Conservation (phyloP, 768 basidiomycete species). For the Mycena alexandri region DNA sequence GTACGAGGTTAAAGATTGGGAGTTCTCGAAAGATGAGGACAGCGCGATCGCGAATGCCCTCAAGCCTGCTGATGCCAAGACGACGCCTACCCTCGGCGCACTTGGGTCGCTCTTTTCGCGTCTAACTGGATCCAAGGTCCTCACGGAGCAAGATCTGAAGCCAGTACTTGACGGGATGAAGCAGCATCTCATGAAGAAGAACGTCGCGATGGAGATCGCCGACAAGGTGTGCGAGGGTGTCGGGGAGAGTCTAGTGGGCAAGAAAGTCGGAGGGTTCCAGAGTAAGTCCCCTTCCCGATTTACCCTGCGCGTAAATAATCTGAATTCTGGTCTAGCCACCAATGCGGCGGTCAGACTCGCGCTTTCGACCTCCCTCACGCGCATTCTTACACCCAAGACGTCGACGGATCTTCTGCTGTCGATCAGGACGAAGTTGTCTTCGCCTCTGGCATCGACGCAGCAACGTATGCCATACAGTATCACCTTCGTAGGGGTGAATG, state of each 20-base stretch:
- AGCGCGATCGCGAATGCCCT: conserved; percentile 74
- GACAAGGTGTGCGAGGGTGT: conserved; percentile 96
- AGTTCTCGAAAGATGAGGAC: conserved; percentile 67
- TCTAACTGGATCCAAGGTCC: conserved; percentile 85
- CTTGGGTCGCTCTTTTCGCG: conserved; percentile 87
- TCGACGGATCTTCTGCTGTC: conserved; percentile 96
- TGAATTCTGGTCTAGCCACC: conserved; percentile 67
- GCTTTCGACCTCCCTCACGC: conserved; percentile 87
- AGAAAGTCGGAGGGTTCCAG: conserved; percentile 91
- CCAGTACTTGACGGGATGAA: conserved; percentile 96
- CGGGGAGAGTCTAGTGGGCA: conserved; percentile 90
- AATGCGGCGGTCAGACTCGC: conserved; percentile 87
- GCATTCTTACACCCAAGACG: conserved; percentile 95
- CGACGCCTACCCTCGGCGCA: conserved; percentile 61
- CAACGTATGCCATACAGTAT: conserved; percentile 91
- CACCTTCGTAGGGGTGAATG: conserved; percentile 98
- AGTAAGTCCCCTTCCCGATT: conserved; percentile 62
- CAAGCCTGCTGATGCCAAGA: conserved; percentile 54
- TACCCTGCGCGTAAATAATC: conserved; percentile 25
- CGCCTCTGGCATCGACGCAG: conserved; percentile 78
- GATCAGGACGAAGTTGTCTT: conserved; percentile 88
- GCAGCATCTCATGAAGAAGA: conserved; percentile 98
- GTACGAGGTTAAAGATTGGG: conserved; percentile 83
- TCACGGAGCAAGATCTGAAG: conserved; percentile 85
- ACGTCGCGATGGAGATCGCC: conserved; percentile 95